Conservation (phyloP, 768 basidiomycete genomes). For the Mycena crocata region DNA sequence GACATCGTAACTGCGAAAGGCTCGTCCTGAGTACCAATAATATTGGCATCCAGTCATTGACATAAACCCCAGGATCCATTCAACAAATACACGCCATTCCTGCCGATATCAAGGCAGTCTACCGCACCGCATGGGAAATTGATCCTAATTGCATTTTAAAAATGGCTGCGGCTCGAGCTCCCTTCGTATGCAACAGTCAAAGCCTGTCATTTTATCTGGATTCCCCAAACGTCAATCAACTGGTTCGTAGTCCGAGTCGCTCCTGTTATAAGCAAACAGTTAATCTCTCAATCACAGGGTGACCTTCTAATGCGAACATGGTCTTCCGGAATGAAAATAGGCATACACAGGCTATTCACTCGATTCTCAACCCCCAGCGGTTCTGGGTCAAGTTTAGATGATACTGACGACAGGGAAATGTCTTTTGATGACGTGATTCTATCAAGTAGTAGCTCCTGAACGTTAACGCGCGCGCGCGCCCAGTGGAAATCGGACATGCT, state of each 20-base stretch:
- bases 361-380: not conserved
- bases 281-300: not conserved
- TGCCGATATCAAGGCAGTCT: not conserved
- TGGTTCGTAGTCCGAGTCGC: not conserved
- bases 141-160: not conserved
- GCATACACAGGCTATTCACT: not conserved
- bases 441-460: too few species aligned
- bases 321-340: not conserved
- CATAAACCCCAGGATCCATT: not conserved
- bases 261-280: too few species aligned
- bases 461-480: too few species aligned
- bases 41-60: not conserved
- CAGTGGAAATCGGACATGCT: too few species aligned
- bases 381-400: not conserved
- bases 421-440: not conserved
- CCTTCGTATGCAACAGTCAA: not conserved
- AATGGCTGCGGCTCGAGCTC: not conserved
- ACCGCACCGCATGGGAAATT: conserved; percentile 1
- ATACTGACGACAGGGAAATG: not conserved
- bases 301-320: not conserved
- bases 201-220: not conserved
- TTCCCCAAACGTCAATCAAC: not conserved
- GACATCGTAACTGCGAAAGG: not conserved
- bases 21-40: too few species aligned
- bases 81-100: not conserved